A percentile compares a stretch with the other conserved stretches of the same genome.
phyloP scores from a whole-genome alignment of 306 rosid genomes.

The Cyamopsis tetragonoloba region DNA sequence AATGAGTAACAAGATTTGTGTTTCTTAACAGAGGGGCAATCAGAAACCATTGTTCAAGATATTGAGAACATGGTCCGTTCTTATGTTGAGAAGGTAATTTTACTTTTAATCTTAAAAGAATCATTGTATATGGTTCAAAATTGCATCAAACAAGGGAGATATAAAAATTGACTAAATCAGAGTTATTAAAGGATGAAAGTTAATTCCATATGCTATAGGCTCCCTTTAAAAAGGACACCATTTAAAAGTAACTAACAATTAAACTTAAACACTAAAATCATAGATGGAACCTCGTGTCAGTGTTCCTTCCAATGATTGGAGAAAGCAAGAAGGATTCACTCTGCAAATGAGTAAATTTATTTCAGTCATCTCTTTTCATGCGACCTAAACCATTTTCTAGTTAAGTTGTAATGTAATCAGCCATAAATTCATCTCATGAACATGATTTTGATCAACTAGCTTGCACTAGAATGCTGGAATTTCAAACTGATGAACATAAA shows the following conservation, averaged over 20 bases:
- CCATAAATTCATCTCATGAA: neutral
- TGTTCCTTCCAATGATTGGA: neutral
- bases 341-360: no score
- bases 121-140: neutral
- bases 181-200: neutral
- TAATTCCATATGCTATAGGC: neutral
- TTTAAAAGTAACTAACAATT: neutral
- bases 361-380: neutral
- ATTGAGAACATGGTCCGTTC: slow-evolving; percentile 86
- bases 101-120: neutral
- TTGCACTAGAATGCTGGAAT: neutral
- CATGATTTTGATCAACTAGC: neutral
- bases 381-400: neutral
- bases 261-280: neutral
- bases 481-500: neutral
- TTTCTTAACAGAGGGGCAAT: slow-evolving; percentile 72
- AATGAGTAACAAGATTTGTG: slow-evolving; percentile 20
- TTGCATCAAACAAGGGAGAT: neutral
- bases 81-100: slow-evolving; percentile 74
- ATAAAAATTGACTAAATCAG: neutral
- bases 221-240: neutral
- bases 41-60: slow-evolving; percentile 69
- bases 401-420: neutral
- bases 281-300: neutral
- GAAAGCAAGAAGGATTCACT: neutral